A percentile compares a stretch with the other conserved stretches of the same genome.
These are phyloP conservation scores for Aspergillus carlsbadensis DNA, from an alignment of 495 filamentous ascomycete species.

Conservation along the genomic window DNA sequence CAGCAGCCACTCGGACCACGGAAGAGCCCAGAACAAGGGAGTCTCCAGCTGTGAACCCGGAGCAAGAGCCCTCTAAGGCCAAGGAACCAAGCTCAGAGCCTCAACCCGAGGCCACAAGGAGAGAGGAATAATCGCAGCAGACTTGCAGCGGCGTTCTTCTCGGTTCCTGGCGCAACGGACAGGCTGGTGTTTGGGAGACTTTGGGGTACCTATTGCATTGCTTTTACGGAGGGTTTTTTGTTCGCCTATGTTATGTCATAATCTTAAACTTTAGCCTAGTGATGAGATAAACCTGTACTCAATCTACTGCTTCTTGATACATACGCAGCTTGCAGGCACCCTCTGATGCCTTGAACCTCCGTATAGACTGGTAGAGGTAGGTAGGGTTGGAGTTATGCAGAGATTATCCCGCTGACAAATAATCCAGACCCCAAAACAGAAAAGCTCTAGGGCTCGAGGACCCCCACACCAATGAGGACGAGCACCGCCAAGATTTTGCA, in stretches of 20 bases:
- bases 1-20: constrained; percentile 16
- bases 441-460: constrained; percentile 40
- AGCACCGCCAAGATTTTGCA: constrained; percentile 44
- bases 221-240: constrained; percentile 23
- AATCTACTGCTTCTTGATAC: not conserved
- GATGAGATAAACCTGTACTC: not conserved
- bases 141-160: constrained; percentile 18
- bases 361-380: too few relatives aligned
- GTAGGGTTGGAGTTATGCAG: not conserved
- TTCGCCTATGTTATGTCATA: not conserved
- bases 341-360: not conserved
- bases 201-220: constrained; percentile 11
- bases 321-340: too few relatives aligned
- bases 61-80: constrained; percentile 20
- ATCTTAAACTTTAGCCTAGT: not conserved
- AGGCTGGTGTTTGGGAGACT: constrained; percentile 41
- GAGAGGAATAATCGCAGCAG: constrained; percentile 29
- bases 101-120: constrained; percentile 27
- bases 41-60: constrained; percentile 19
- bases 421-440: constrained; percentile 18
- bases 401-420: not conserved
- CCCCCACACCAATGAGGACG: constrained; percentile 26
- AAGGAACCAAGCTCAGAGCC: constrained; percentile 26
- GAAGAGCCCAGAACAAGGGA: constrained; percentile 22
- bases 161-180: constrained; percentile 41